A percentile compares a stretch with the other conserved stretches of the same genome.
Evolutionary conservation across 306 rosid genomes (phyloP).

Genomic region (Sesbania bispinosa): DNA sequence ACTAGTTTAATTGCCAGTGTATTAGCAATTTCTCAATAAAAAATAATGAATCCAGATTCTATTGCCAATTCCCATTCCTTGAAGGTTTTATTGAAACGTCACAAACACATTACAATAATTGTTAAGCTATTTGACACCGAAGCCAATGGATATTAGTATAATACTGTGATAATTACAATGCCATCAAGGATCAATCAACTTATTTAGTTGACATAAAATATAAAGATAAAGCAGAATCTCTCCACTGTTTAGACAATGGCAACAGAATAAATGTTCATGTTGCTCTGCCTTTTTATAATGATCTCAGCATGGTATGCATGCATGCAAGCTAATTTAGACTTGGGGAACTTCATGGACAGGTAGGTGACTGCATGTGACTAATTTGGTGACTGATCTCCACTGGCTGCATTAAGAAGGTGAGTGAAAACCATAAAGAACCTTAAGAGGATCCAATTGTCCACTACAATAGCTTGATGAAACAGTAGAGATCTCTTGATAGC

Average conservation of each 20-base stretch:
- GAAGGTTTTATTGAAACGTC: no score
- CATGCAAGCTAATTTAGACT: not conserved
- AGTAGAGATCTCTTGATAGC: conserved; percentile 62
- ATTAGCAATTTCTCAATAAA: no score
- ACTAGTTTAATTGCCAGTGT: no score
- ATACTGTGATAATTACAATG: not conserved
- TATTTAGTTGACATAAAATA: not conserved
- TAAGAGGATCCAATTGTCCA: conserved; percentile 75
- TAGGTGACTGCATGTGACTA: not conserved
- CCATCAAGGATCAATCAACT: not conserved
- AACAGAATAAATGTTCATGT: conserved; percentile 7
- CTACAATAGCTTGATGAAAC: conserved; percentile 87
- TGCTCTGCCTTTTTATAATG: not conserved
- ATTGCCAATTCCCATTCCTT: no score
- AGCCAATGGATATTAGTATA: not conserved
- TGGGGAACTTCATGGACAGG: no score
- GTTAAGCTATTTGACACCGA: no score
- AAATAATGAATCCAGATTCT: no score
- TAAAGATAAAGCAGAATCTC: not conserved
- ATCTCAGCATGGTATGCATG: not conserved
- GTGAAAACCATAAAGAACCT: conserved; percentile 57
- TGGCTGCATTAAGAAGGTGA: conserved; percentile 4
- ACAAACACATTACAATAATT: no score
- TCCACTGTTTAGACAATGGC: not conserved
- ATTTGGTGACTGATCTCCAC: conserved; percentile 7